Conservation (phyloP, 805 yeast species). For the Debaryomyces prosopidis region DNA sequence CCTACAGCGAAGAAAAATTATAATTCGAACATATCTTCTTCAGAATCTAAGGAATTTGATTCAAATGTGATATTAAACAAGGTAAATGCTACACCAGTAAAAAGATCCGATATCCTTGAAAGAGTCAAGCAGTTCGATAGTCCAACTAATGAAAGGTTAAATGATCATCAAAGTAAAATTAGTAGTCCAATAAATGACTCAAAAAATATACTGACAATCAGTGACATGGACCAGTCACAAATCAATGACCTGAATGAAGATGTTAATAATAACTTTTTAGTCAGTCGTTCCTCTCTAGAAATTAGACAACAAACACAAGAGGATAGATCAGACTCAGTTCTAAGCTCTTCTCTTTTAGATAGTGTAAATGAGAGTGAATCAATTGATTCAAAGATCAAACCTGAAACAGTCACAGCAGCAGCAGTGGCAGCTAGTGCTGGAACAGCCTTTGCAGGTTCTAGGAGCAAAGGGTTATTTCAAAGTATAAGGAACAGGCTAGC, state of each 20-base stretch:
- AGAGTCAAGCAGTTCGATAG: conserved; percentile 39
- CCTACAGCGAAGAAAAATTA: conserved; percentile 26
- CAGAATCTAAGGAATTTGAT: conserved; percentile 11
- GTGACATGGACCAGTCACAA: neutral
- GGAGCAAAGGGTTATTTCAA: conserved; percentile 34
- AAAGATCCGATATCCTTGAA: conserved; percentile 27
- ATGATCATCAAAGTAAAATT: neutral
- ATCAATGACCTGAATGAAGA: conserved; percentile 5
- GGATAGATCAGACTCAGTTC: neutral
- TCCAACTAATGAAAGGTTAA: conserved; percentile 14
- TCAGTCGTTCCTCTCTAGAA: conserved; percentile 15
- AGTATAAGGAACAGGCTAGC: conserved; percentile 32
- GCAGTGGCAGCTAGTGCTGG: conserved; percentile 9
- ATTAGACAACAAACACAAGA: conserved; percentile 7
- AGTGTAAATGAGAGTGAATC: neutral
- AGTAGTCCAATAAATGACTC: neutral
- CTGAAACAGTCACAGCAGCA: conserved; percentile 10
- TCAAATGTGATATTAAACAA: conserved; percentile 4
- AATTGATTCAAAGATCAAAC: neutral
- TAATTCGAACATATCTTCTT: conserved; percentile 15
- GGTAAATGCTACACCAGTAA: conserved; percentile 19
- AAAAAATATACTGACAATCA: neutral
- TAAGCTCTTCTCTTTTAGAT: neutral
- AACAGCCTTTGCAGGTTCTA: neutral
- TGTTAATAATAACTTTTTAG: conserved; percentile 13